Conservation (phyloP, 345 rosid genomes). For the Syzygium jambos region DNA sequence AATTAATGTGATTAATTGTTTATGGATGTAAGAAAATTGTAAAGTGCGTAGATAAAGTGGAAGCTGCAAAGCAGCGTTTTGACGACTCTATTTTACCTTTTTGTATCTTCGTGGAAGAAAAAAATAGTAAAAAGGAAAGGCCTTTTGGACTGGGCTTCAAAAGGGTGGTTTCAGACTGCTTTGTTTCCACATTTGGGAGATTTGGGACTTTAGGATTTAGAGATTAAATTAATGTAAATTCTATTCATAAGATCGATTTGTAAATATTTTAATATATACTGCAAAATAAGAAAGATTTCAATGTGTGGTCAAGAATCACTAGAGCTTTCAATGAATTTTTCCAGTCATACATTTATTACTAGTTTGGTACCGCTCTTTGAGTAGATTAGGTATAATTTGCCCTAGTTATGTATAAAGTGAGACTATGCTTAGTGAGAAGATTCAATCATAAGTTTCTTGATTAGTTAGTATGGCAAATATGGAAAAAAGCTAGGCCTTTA, state of each 20-base stretch:
- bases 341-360: background rate
- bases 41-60: background rate
- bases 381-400: background rate
- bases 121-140: background rate
- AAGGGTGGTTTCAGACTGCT: background rate
- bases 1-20: background rate
- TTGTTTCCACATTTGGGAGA: background rate
- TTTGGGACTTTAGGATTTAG: background rate
- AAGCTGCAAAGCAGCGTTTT: background rate
- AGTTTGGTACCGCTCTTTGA: background rate
- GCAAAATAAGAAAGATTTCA: background rate
- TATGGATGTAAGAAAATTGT: background rate
- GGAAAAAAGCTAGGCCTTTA: background rate
- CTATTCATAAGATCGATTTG: background rate
- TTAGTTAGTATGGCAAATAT: background rate
- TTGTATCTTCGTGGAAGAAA: background rate
- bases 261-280: background rate
- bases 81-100: background rate
- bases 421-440: background rate
- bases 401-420: background rate
- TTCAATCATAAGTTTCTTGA: background rate
- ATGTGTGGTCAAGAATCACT: background rate
- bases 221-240: background rate
- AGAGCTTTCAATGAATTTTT: background rate
- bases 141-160: background rate